phyloP scores from a whole-genome alignment of 768 basidiomycete genomes.

The Xanthoconium stramineum region DNA sequence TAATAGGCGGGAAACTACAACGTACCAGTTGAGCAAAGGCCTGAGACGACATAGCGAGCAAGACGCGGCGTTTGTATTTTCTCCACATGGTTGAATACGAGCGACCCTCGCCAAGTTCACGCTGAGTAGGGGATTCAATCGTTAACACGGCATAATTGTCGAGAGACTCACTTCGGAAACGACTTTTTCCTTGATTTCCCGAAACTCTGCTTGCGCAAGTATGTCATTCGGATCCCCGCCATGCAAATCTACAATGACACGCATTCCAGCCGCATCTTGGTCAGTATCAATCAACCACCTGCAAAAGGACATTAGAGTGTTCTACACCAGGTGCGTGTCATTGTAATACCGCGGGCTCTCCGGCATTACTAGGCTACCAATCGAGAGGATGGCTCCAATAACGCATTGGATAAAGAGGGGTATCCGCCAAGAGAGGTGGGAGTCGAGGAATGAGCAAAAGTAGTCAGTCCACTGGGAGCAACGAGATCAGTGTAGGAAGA shows the following conservation, averaged over 20 bases:
- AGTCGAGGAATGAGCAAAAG: slow-evolving; percentile 84
- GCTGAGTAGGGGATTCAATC: slow-evolving; percentile 39
- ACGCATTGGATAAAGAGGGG: slow-evolving; percentile 87
- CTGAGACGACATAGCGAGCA: slow-evolving; percentile 94
- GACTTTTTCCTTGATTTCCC: slow-evolving; percentile 83
- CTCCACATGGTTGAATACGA: slow-evolving; percentile 83
- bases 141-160: not conserved
- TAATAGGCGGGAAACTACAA: slow-evolving; percentile 8
- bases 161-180: slow-evolving; percentile 53
- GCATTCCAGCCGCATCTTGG: slow-evolving; percentile 78
- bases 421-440: slow-evolving; percentile 86
- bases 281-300: slow-evolving; percentile 92
- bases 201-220: slow-evolving; percentile 77
- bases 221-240: slow-evolving; percentile 72
- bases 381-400: slow-evolving; percentile 76
- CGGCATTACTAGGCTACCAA: slow-evolving; percentile 79
- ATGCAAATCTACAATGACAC: slow-evolving; percentile 84
- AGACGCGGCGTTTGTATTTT: slow-evolving; percentile 79
- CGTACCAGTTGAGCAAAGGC: slow-evolving; percentile 91
- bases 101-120: slow-evolving; percentile 70
- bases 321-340: not conserved
- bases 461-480: slow-evolving; percentile 83
- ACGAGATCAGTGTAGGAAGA: not conserved
- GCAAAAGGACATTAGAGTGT: slow-evolving; percentile 6
- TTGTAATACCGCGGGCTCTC: slow-evolving; percentile 76